Base-by-base conservation (phyloP, 805 yeast species). In the Kuraishia floccosa region DNA sequence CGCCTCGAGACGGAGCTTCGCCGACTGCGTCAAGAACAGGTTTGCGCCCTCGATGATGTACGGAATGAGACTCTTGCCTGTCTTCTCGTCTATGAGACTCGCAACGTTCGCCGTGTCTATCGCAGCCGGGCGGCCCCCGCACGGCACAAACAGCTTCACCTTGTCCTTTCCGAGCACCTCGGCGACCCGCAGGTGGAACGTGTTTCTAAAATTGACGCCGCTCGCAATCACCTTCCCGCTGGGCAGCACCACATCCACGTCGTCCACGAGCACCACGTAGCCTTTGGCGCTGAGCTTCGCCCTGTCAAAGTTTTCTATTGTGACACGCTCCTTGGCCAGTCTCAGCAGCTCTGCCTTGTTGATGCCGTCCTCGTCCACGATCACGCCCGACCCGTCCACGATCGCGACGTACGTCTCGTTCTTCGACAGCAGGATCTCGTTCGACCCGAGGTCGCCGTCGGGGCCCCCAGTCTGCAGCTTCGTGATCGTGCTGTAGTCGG, bases 391-490 rank as follows among this genome's bases (percentile, higher is more conserved):
- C 15, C 98, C 98, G 56, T 89, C 98, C 30, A 89, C 91, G 30
- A 89, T 57, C 32, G 84, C 94, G 41, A 86, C 79, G 50, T 91
- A 91, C 29, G 61, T 67, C 60, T 89, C 98, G 36, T 76, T 72
- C 31, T 78, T 65, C 2, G 96, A 85, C 37, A 89, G 68, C 42
- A 84, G 65, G 46, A 89, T 91, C 61, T 89, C 98, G 54, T 89
- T 91, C 17, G 94, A 82, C 19, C 98, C 98, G 43, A 89, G 66
- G 58, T 89, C 98, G 49, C 98, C 98, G 56, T 91, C 96, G 40
- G 97, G 97, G 28, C 98, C 98, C 59, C 97, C 98, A 33, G 96
- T 91, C 63, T 89, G 98, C 48, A 91, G 65, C 59, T 91, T 89
- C 46, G 66, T 68, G 37, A 89, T 68, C 24, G 60, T 56, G 17